Evolutionary conservation across 169 alveolate species (phyloP), one percentile per base, ranked within the genome.

Genomic region (Eimeria praecox): DNA sequence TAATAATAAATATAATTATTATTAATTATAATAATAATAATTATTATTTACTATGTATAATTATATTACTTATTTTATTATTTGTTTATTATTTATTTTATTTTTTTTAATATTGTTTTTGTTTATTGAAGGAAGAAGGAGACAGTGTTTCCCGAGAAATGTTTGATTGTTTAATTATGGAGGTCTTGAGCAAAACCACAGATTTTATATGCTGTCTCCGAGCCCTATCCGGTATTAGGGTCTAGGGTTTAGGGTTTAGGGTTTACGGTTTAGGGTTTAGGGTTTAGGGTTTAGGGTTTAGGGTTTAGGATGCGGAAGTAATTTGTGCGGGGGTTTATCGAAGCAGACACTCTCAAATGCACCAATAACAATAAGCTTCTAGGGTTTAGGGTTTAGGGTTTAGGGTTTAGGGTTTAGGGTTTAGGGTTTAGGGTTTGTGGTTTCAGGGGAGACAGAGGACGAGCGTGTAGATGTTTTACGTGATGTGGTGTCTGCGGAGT

Each of bases 401-500:
- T 73, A 73, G 52, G 85, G 85, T 73, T 73, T 73, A 73, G 85
- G 85, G 85, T 78, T 78, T 78, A 44, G 89, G 66, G 38, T 44
- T 78, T 44, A 46, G 35, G 59, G 89, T 22, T 78, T 78, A 30
- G 89, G 66, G 89, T 78, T 78, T 78, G 64, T 12, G 89, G 56
- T 54, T 78, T 22, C 89, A 78, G 89, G 89, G 66, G 69, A 22
- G 30, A 22, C 40, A 16, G 89, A 78, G n/a, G 89, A 78, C 22
- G 89, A 78, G 66, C 59, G 89, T 18, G 89, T 78, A 59, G 89
- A 78, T 33, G 59, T 78, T 62, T 33, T 78, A 33, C 16, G 89
- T 6, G 89, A 78, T 64, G 89, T 78, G 59, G 89, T 78, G 40
- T 78, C 89, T 78, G 89, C 89, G 20, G 89, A 78, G 89, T 42